phyloP scores from a whole-genome alignment of 2,329 filamentous ascomycete species.

The Ophiostoma himal-ulmi region DNA sequence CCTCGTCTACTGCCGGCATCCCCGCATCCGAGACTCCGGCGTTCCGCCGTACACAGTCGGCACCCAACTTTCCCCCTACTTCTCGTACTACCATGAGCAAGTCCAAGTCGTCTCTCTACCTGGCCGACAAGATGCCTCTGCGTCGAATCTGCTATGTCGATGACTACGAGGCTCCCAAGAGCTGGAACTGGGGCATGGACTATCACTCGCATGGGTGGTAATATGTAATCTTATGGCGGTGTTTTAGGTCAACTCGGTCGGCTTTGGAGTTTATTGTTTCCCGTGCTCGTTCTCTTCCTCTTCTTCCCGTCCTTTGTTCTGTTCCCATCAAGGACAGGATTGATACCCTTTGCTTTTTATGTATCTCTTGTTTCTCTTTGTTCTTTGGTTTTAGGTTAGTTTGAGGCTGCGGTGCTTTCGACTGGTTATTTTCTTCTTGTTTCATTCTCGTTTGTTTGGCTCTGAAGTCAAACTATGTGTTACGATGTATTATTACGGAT shows the following conservation, averaged over 20 bases:
- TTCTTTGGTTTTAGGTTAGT: background rate
- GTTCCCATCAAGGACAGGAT: background rate
- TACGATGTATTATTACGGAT: background rate
- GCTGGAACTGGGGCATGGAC: constrained; percentile 19
- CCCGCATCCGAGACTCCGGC: background rate
- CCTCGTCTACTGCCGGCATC: background rate
- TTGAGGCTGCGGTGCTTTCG: background rate
- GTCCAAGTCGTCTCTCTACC: background rate
- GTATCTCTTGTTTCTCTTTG: background rate
- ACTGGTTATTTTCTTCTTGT: background rate
- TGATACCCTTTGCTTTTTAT: background rate
- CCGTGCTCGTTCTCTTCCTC: background rate
- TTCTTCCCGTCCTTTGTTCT: background rate
- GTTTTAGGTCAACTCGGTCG: background rate
- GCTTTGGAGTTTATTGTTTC: background rate
- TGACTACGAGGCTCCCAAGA: constrained; percentile 18
- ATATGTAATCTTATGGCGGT: background rate
- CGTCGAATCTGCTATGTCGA: constrained; percentile 18
- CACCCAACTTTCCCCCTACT: constrained; percentile 7
- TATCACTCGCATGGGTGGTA: constrained; percentile 25
- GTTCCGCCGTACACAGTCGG: constrained; percentile 22
- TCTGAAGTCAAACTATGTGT: background rate
- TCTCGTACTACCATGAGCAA: background rate
- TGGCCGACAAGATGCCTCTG: background rate
- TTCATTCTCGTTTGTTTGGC: background rate